Evolutionary conservation across 2,329 filamentous ascomycete species (phyloP).

Genomic region (Aureobasidium leucospermi): DNA sequence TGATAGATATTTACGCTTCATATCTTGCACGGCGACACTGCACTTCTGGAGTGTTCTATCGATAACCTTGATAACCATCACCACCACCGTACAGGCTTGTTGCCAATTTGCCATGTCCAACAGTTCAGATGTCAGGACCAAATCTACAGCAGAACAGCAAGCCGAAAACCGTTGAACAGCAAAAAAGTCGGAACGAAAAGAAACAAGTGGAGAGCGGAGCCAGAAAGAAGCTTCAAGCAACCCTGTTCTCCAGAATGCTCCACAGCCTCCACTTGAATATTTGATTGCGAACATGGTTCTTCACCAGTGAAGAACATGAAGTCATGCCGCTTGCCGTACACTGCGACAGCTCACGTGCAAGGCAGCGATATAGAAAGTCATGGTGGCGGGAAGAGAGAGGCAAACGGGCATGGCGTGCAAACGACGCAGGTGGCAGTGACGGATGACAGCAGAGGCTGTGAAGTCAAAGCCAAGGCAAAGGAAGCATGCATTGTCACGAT

Average conservation of each 20-base stretch:
- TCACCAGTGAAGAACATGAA: background rate
- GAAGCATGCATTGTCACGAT: background rate
- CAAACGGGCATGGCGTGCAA: background rate
- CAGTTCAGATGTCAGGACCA: background rate
- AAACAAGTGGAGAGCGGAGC: constrained; percentile 7
- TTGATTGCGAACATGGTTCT: background rate
- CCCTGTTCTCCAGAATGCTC: background rate
- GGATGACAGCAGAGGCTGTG: background rate
- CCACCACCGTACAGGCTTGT: background rate
- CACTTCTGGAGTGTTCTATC: background rate
- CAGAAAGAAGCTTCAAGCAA: background rate
- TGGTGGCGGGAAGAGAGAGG: background rate
- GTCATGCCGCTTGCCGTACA: background rate
- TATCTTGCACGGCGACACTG: too few relatives aligned
- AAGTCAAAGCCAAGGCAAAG: background rate
- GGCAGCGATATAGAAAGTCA: background rate
- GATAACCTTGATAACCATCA: background rate
- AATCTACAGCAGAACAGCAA: background rate
- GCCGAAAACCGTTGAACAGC: background rate
- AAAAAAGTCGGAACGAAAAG: background rate
- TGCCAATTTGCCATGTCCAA: background rate
- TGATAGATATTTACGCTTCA: too few relatives aligned
- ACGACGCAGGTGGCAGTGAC: background rate
- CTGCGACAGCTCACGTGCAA: background rate
- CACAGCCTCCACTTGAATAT: too few relatives aligned